Evolutionary conservation across 83 land plant species (phyloP), one percentile per base, ranked within the genome.

Genomic region (Thuja plicata): DNA sequence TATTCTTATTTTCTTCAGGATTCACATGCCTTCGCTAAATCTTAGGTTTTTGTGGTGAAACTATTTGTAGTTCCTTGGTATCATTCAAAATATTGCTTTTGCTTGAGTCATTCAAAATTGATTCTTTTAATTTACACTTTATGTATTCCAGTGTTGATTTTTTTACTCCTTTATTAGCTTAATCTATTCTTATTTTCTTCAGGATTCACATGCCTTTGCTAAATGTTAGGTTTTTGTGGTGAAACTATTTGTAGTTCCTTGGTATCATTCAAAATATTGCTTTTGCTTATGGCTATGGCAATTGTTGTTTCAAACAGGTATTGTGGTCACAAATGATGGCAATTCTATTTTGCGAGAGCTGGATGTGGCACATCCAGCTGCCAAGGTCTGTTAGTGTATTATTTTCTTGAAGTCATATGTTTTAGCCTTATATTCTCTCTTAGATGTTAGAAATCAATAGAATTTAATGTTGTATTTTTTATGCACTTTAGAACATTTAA

Each of bases 261-360:
- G 37, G n/a, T 48, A n/a, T 17, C 7, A 45, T 83, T 13, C 27
- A 48, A 48, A 83, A 50, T 30, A 83, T 83, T 11, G 50, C 50
- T 30, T 81, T 66, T 81, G 46, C 27, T 89, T 77, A n/a, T 45
- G 27, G 41, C 52, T 45, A 27, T 21, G 8, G 2, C 11, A 76
- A 19, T 79, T 78, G 9, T 87, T 52, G n/a, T 89, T 57, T 52
- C 55, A 89, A 43, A 86, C 95, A 97, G 99, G 99, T 5, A 98
- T 98, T 85, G 99, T 98, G 16, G 95, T 98, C 37, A 98, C 99
- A 37, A 98, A 98, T 93, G 99, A 98, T 94, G 99, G 99, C 82
- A 98, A 98, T 94, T 97, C 99, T 62, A 98, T 98, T 78, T 82
- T 98, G 38, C 95, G 99, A 73, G 99, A 98, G 91, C 89, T 98